Evolutionary conservation across 192 early-diverging fungal species (phyloP), one percentile per base, ranked within the genome.

Genomic region (Glomus cerebriforme): DNA sequence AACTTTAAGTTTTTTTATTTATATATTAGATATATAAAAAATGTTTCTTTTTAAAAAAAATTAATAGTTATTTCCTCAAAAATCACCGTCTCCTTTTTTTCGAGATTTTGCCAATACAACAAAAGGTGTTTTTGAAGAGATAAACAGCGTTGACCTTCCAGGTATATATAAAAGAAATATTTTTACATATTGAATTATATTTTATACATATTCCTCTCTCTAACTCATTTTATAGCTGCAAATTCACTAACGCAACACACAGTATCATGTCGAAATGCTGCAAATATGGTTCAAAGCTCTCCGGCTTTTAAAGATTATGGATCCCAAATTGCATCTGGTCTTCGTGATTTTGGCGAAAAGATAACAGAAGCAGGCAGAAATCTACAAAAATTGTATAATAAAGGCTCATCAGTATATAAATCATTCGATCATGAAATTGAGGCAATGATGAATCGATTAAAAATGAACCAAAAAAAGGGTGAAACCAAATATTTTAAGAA

Each of bases 401-500:
- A 73, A 73, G 71, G 71, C 7, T 73, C 71, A 6, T 58, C 22
- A 12, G 45, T 73, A 13, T 73, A 49, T 54, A 37, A 73, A 73
- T 12, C 71, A 10, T 73, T 73, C 58, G 24, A 73, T 31, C 31
- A 10, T 9, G 71, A 73, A 32, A 58, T 73, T 32, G 43, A 32
- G 29, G 31, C 45, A 1, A 47, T 73, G 71, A 32, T 58, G 47
- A 10, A 73, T n/a, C 43, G 39, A 73, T 22, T 73, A 15, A 24
- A 58, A 27, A 6, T 3, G 3, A 19, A 2, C 15, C 3, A 24
- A 35, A 12, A 31, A 22, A n/a, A 8, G 10, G 31, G 45, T 34
- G 45, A 73, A 17, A 2, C 26, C 47, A 31, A 32, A 31, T 73
- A 27, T 22, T 73, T 73, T 73, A 73, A 31, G 22, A 37, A 73